phyloP scores from a whole-genome alignment of 208 protist genomes.

The Vickermania ingenoplastis region DNA sequence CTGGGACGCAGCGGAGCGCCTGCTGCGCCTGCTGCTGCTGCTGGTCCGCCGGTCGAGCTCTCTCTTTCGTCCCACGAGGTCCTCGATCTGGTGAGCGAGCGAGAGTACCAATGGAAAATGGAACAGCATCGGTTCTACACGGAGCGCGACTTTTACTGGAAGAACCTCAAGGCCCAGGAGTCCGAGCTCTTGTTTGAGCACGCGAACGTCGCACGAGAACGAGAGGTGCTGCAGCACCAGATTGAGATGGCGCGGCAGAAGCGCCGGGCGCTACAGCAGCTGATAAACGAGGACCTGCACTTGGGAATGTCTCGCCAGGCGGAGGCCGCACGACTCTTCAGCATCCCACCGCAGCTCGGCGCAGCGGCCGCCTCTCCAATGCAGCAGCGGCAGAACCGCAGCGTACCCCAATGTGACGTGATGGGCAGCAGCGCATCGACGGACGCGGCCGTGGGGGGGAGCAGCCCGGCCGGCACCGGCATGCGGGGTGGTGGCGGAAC shows the following conservation, averaged over 20 bases:
- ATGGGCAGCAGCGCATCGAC: no score
- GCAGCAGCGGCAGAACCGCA: no score
- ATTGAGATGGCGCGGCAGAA: conserved; percentile 17
- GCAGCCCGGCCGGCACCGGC: no score
- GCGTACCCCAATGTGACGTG: no score
- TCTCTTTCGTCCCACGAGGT: conserved; percentile 22
- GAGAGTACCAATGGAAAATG: conserved; percentile 53
- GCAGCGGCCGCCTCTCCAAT: no score
- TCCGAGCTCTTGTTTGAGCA: conserved; percentile 25
- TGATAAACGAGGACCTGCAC: background rate
- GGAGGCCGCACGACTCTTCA: background rate
- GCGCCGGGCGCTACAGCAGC: conserved; percentile 15
- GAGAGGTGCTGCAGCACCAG: conserved; percentile 15
- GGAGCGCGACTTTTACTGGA: conserved; percentile 25
- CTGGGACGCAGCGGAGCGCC: no score
- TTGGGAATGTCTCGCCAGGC: background rate
- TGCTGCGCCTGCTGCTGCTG: no score
- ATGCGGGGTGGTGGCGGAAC: no score
- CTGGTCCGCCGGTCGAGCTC: no score
- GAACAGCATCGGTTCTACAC: conserved; percentile 56
- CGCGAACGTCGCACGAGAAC: conserved; percentile 14
- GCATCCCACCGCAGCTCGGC: background rate
- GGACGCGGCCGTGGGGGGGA: no score
- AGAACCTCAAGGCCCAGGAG: conserved; percentile 16
- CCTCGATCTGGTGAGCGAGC: conserved; percentile 22